Evolutionary conservation across 2,329 filamentous ascomycete species (phyloP).

Genomic region (Davidsoniella australis): DNA sequence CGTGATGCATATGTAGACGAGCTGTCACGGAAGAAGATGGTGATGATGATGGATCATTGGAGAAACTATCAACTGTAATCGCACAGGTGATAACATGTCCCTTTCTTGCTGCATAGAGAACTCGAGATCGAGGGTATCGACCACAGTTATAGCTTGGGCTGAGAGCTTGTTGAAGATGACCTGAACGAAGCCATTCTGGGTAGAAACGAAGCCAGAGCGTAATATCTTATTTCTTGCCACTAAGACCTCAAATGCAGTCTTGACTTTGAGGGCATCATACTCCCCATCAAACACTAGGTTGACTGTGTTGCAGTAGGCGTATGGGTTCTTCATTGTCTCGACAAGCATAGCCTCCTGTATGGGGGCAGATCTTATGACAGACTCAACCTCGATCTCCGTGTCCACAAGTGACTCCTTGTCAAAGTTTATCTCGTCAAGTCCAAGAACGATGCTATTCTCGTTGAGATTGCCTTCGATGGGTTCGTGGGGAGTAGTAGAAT

Average conservation of each 20-base stretch:
- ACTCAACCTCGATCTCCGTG: constrained; percentile 18
- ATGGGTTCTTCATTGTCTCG: constrained; percentile 44
- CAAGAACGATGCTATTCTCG: no score
- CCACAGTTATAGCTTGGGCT: not conserved
- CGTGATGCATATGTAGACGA: constrained; percentile 56
- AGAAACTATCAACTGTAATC: not conserved
- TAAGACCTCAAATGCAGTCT: constrained; percentile 31
- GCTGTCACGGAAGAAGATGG: constrained; percentile 13
- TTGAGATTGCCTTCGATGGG: not conserved
- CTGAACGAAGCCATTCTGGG: constrained; percentile 37
- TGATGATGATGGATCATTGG: not conserved
- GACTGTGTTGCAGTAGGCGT: constrained; percentile 64
- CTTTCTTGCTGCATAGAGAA: not conserved
- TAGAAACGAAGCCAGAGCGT: constrained; percentile 53
- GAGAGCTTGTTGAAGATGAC: constrained; percentile 36
- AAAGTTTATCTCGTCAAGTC: no score
- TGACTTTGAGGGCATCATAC: constrained; percentile 1
- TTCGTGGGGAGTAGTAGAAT: not conserved
- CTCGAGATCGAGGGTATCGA: not conserved
- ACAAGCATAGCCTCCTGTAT: constrained; percentile 67
- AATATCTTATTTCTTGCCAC: constrained; percentile 45
- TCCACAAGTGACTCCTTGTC: no score
- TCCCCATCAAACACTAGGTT: constrained; percentile 37
- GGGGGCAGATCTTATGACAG: constrained; percentile 47
- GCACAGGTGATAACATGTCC: not conserved